These are phyloP conservation scores for Dunaliella primolecta DNA, from an alignment of 139 green algal species.

Conservation along the genomic window DNA sequence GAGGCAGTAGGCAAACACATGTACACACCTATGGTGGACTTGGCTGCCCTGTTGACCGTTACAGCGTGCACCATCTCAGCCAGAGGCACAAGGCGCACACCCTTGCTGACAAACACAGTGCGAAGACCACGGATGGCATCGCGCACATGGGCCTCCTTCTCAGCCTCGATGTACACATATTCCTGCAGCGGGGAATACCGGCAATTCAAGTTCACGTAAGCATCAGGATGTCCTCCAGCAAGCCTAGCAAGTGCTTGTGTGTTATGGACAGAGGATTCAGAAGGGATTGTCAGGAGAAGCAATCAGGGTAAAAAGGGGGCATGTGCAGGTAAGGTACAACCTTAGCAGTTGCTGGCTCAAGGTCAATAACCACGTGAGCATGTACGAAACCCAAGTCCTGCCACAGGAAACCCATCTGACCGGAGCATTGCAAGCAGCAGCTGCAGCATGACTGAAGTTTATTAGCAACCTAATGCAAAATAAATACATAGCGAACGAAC, in stretches of 20 bases:
- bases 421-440: too few relatives aligned
- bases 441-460: too few relatives aligned
- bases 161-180: slow-evolving; percentile 94
- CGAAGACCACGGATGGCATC: slow-evolving; percentile 83
- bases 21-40: slow-evolving; percentile 36
- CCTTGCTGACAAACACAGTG: slow-evolving; percentile 70
- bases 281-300: too few relatives aligned
- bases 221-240: background rate
- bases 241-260: background rate
- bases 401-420: too few relatives aligned
- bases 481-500: too few relatives aligned
- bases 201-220: background rate
- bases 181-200: slow-evolving; percentile 62
- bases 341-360: too few relatives aligned
- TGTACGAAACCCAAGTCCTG: too few relatives aligned
- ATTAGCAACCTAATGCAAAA: too few relatives aligned
- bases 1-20: background rate
- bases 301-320: too few relatives aligned
- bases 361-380: too few relatives aligned
- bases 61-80: slow-evolving; percentile 91
- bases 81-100: slow-evolving; percentile 78
- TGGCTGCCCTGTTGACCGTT: slow-evolving; percentile 59
- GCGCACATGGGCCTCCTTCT: slow-evolving; percentile 85
- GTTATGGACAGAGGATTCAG: too few relatives aligned
- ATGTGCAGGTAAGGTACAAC: too few relatives aligned